A percentile compares a stretch with the other conserved stretches of the same genome.
Conservation (phyloP, 2,329 filamentous ascomycete genomes). For the Pestalotiopsis sp. region DNA sequence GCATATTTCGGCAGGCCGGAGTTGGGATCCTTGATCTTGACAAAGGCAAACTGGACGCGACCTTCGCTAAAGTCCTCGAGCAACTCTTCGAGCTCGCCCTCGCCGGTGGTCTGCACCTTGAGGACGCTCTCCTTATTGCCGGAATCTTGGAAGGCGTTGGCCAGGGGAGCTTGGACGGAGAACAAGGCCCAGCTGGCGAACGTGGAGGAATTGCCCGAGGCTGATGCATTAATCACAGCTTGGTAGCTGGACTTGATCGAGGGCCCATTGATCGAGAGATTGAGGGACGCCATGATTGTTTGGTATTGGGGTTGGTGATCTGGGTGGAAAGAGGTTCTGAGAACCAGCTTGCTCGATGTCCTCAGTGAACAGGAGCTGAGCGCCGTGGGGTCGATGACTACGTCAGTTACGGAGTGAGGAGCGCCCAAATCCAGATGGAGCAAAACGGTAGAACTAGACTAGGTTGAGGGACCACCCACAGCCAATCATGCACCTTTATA, state of each 20-base stretch:
- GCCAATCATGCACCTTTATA: background rate
- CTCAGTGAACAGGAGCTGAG: background rate
- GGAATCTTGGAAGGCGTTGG: constrained; percentile 89
- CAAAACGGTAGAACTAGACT: background rate
- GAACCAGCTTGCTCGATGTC: background rate
- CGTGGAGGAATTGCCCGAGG: constrained; percentile 69
- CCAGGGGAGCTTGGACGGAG: constrained; percentile 86
- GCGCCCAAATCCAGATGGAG: background rate
- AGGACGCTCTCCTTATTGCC: constrained; percentile 89
- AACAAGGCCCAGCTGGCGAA: constrained; percentile 94
- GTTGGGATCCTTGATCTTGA: constrained; percentile 96
- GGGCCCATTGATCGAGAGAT: constrained; percentile 77
- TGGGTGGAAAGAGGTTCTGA: background rate
- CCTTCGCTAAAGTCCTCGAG: constrained; percentile 97
- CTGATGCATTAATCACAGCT: constrained; percentile 56
- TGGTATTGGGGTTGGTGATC: constrained; percentile 8
- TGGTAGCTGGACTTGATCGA: constrained; percentile 83
- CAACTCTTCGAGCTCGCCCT: constrained; percentile 87
- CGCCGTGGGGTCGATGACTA: background rate
- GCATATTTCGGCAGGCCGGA: constrained; percentile 86
- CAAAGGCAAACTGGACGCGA: constrained; percentile 93
- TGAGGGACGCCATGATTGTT: constrained; percentile 73
- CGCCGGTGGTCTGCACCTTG: constrained; percentile 91
- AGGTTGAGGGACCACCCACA: background rate
- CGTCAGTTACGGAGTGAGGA: background rate